Evolutionary conservation across 805 yeast species (phyloP).

Genomic region (Lipomyces yamadae): DNA sequence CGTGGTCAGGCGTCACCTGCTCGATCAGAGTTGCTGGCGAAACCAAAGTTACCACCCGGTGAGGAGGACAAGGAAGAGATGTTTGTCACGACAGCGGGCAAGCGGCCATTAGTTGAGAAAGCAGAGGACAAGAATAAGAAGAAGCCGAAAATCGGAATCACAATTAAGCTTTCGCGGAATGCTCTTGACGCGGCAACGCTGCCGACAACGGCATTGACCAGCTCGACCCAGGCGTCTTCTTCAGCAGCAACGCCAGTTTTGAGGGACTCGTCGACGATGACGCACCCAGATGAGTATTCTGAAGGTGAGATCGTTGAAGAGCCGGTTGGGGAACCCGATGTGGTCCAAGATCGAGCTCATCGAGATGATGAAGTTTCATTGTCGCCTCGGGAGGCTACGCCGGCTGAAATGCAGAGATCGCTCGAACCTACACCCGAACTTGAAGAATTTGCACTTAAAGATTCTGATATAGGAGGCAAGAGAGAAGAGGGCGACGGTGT

Average conservation of each 20-base stretch:
- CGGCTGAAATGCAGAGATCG: slow-evolving; percentile 5
- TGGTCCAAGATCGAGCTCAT: neutral
- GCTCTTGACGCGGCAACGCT: neutral
- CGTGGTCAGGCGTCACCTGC: neutral
- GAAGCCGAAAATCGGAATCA: neutral
- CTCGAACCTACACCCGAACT: slow-evolving; percentile 1
- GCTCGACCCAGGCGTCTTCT: neutral
- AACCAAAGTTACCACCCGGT: neutral
- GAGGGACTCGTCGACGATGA: neutral
- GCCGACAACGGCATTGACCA: neutral
- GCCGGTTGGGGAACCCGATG: neutral
- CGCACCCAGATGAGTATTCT: slow-evolving; percentile 7
- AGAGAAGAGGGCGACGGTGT: neutral
- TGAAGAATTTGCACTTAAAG: slow-evolving; percentile 5
- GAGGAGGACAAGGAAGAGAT: neutral
- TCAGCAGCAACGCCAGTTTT: neutral
- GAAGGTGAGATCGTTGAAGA: slow-evolving; percentile 39
- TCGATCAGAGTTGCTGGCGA: neutral
- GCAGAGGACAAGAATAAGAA: neutral
- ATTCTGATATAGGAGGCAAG: neutral
- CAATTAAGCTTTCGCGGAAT: neutral
- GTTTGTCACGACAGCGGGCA: neutral
- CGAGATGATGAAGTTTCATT: neutral
- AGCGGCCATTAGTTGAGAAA: neutral
- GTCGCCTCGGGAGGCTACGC: slow-evolving; percentile 6